Evolutionary conservation across 78 protist genomes (phyloP).

Genomic region (Guillardia theta): DNA sequence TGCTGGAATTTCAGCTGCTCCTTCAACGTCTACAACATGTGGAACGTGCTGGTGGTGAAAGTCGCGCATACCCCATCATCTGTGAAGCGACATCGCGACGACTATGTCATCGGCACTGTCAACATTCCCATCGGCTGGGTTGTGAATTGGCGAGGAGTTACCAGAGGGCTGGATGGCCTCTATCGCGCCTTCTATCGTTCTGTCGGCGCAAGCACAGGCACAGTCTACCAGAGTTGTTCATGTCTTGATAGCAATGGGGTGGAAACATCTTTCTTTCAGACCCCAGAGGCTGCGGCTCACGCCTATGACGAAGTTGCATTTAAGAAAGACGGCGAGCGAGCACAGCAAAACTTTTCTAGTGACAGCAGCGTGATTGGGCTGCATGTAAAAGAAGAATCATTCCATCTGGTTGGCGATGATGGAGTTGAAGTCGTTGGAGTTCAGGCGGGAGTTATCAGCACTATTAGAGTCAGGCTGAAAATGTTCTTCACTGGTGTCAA

Average conservation of each 20-base stretch:
- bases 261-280: neutral
- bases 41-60: neutral
- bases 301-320: neutral
- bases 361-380: neutral
- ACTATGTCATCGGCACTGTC: neutral
- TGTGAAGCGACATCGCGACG: neutral
- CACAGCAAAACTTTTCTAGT: neutral
- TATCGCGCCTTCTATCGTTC: neutral
- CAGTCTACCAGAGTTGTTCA: neutral
- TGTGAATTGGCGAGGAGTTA: neutral
- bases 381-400: neutral
- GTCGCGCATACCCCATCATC: neutral
- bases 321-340: neutral
- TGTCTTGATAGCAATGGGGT: neutral
- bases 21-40: neutral
- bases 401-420: neutral
- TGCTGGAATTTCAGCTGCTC: neutral
- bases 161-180: neutral
- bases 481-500: neutral
- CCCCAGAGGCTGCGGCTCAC: neutral
- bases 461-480: neutral
- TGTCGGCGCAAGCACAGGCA: neutral
- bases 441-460: neutral
- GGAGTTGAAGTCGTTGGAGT: neutral
- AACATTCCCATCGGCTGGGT: neutral